Conservation (phyloP, 176 grass and related monocot genomes). For the Olyra latifolia region DNA sequence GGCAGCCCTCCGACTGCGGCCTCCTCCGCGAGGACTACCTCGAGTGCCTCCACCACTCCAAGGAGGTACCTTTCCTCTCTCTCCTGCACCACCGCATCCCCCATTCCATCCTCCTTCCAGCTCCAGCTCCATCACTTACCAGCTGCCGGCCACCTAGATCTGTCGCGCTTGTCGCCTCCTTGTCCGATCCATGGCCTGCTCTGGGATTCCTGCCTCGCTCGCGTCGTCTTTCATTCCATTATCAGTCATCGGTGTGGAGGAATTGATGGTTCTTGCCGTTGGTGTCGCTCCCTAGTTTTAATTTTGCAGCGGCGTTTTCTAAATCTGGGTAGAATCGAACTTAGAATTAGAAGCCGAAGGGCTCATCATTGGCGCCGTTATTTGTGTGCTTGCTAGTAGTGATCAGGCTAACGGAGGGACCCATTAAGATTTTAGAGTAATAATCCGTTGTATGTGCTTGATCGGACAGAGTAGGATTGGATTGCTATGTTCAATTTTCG, state of each 20-base stretch:
- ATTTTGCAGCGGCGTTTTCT: not conserved
- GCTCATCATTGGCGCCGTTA: too few relatives aligned
- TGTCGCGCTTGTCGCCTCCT: not conserved
- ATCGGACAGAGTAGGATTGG: not conserved
- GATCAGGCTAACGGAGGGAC: not conserved
- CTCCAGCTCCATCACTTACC: not conserved
- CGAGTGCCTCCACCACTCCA: slow-evolving; percentile 98
- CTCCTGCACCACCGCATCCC: too few relatives aligned
- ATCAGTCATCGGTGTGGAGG: not conserved
- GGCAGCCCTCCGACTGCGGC: slow-evolving; percentile 81
- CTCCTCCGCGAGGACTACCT: slow-evolving; percentile 98
- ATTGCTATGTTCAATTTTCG: not conserved
- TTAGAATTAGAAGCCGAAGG: too few relatives aligned
- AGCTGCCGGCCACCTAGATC: slow-evolving; percentile 17
- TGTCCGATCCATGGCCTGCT: not conserved
- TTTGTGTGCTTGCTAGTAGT: not conserved
- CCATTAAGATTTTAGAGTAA: not conserved
- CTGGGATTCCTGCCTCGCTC: too few relatives aligned
- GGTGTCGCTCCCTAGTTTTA: not conserved
- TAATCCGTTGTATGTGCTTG: not conserved
- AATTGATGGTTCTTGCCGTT: not conserved
- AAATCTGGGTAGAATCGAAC: too few relatives aligned
- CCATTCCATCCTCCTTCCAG: not conserved
- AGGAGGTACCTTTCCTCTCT: slow-evolving; percentile 51
- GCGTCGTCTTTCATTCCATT: too few relatives aligned